Evolutionary conservation across 371 early-diverging fungal genomes (phyloP).

Genomic region (Syncephalis plumigaleata): DNA sequence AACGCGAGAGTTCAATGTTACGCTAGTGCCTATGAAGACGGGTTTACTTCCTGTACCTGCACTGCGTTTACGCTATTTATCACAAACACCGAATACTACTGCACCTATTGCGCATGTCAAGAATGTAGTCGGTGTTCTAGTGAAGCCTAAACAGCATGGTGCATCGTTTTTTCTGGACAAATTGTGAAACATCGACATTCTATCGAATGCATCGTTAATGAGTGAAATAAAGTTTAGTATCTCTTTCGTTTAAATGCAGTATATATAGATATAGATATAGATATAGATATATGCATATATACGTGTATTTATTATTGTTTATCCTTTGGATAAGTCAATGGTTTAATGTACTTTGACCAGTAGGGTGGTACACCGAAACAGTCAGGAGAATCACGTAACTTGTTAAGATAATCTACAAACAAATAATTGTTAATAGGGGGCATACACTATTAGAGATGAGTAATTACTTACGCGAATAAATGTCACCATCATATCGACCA

Average conservation of each 20-base stretch:
- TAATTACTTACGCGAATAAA: conserved; percentile 19
- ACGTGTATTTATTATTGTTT: no score
- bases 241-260: no score
- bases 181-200: conserved; percentile 22
- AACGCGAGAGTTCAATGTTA: conserved; percentile 27
- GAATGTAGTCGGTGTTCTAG: conserved; percentile 39
- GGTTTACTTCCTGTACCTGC: conserved; percentile 40
- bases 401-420: conserved; percentile 3
- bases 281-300: no score
- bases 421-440: no score
- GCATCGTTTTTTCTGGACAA: conserved; percentile 50
- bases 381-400: background rate
- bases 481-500: conserved; percentile 53
- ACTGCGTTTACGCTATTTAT: conserved; percentile 27
- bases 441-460: no score
- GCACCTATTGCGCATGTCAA: conserved; percentile 38
- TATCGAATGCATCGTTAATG: no score
- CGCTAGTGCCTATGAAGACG: conserved; percentile 41
- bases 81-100: conserved; percentile 16
- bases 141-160: conserved; percentile 39
- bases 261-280: no score
- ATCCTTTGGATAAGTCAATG: background rate
- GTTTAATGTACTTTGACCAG: conserved; percentile 4
- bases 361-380: conserved; percentile 5
- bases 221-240: no score